Conservation (phyloP, 78 protist species). For the Isochrysis galbana region DNA sequence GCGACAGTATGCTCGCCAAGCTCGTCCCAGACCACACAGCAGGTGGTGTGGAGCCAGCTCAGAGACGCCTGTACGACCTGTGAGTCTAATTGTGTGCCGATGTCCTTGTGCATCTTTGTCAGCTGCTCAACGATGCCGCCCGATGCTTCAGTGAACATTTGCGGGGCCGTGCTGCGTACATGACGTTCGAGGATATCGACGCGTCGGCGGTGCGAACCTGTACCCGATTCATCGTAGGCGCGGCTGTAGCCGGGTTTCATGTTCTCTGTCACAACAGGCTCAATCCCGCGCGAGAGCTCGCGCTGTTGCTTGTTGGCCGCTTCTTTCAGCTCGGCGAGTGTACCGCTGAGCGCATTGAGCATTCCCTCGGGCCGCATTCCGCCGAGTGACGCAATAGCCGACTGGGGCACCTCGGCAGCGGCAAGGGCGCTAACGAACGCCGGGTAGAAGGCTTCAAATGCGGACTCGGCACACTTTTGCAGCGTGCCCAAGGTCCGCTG, state of each 20-base stretch:
- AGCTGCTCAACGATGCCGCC: not conserved
- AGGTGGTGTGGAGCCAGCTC: not conserved
- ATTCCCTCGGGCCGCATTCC: not conserved
- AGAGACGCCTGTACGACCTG: not conserved
- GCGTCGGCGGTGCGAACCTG: constrained; percentile 38
- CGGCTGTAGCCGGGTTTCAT: not conserved
- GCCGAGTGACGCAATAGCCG: not conserved
- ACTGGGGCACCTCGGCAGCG: not conserved
- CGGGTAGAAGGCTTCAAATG: not conserved
- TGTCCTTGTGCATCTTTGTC: not conserved
- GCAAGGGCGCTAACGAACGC: not conserved
- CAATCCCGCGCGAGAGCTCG: constrained; percentile 14
- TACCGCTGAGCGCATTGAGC: not conserved
- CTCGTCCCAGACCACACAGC: not conserved
- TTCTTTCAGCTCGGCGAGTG: not conserved
- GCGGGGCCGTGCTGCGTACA: too few relatives aligned
- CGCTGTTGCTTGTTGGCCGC: constrained; percentile 25
- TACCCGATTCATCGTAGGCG: not conserved
- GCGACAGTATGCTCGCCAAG: not conserved
- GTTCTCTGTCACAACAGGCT: not conserved
- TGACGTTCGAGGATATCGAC: not conserved
- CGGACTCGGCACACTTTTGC: not conserved
- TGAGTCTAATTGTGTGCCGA: not conserved
- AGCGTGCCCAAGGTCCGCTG: not conserved
- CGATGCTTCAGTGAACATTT: not conserved